These are phyloP conservation scores for Xylogone sp. DNA, from an alignment of 2,329 filamentous ascomycete genomes.

Conservation along the genomic window DNA sequence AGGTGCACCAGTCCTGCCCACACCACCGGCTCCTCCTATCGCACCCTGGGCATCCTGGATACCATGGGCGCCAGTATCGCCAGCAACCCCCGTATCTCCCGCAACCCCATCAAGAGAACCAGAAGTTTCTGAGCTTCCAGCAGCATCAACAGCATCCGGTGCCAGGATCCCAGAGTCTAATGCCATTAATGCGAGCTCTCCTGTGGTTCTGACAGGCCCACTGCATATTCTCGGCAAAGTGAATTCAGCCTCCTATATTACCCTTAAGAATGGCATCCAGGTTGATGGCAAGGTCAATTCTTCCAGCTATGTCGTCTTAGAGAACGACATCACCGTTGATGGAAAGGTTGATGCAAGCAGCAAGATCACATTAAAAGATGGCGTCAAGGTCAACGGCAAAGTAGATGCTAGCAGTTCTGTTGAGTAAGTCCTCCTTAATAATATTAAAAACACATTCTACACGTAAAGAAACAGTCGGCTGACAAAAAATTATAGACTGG, in stretches of 20 bases:
- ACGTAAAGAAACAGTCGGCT: not conserved
- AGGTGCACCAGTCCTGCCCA: too few species aligned
- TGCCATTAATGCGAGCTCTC: constrained; percentile 6
- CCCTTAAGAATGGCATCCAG: constrained; percentile 3
- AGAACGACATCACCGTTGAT: constrained; percentile 12
- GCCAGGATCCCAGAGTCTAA: constrained; percentile 12
- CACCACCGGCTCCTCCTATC: too few species aligned
- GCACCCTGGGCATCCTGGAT: too few species aligned
- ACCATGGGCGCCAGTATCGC: too few species aligned
- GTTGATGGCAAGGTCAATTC: constrained; percentile 8
- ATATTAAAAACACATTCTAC: not conserved
- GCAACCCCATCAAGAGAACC: too few species aligned
- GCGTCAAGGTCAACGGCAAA: constrained; percentile 11
- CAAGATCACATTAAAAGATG: constrained; percentile 7
- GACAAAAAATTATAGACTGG: not conserved
- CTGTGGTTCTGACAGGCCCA: constrained; percentile 13
- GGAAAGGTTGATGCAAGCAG: constrained; percentile 13
- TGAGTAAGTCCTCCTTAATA: not conserved
- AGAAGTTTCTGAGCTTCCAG: too few species aligned
- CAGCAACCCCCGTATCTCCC: too few species aligned
- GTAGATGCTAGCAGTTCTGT: constrained; percentile 7
- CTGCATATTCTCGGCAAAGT: constrained; percentile 16
- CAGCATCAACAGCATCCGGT: too few species aligned
- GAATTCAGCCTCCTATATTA: constrained; percentile 6
- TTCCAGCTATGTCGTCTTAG: constrained; percentile 10